Evolutionary conservation across 805 yeast species (phyloP), one percentile per base, ranked within the genome.

Genomic region (Brettanomyces bruxellensis): DNA sequence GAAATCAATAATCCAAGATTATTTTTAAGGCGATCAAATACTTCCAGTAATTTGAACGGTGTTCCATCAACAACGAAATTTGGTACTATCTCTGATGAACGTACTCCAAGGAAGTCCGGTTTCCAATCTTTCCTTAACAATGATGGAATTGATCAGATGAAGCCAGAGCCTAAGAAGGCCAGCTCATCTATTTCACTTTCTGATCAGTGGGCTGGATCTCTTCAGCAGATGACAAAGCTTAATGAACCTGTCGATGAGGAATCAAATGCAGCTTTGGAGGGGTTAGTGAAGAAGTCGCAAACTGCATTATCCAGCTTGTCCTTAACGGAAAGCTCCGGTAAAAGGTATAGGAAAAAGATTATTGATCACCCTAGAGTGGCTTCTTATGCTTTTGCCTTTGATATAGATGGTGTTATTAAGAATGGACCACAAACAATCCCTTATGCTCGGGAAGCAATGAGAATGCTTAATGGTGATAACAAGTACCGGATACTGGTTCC

Each of bases 321-420:
- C 71, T 43, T 70, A 72, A 49, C 51, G 41, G 14, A 47, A 52
- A 2, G 12, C 41, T 14, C 9, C 25, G 78, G 55, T 71, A 73
- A 57, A 65, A 75, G 13, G 67, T 72, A 66, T 63, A 75, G 71
- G 67, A 76, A 71, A 55, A 51, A 64, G 4, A 73, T 78, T 14
- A 72, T 84, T 52, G 86, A 82, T 58, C 91, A 84, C 60, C 76
- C 69, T 38, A 71, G 91, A 59, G 81, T 84, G 38, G 89, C 90
- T 1, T 79, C 86, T 3, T 84, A 84, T 59, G 95, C 95, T 2
- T 88, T 88, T 69, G 93, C 95, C 38, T 88, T 89, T 62, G 96
- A 89, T 66, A 88, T 88, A 47, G 96, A 88, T 61, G 96, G 96
- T 40, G 96, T 88, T 41, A 78, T 88, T 41, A 80, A 88, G 51